Conservation (phyloP, 495 filamentous ascomycete genomes). For the Penicillium angulare region DNA sequence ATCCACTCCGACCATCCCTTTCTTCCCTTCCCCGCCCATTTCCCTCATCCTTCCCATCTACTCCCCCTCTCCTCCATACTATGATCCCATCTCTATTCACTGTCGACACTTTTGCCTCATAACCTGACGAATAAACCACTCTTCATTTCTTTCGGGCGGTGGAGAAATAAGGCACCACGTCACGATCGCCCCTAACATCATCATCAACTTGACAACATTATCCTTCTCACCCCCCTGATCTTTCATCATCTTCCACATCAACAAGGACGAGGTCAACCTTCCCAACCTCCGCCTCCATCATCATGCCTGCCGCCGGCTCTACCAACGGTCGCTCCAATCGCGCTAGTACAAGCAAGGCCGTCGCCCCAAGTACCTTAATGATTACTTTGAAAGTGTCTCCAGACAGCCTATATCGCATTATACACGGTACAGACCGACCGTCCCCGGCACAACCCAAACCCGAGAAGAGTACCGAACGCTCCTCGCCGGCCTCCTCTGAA, state of each 20-base stretch:
- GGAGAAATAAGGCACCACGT: conserved; percentile 23
- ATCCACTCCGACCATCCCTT: conserved; percentile 30
- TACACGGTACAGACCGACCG: conserved; percentile 24
- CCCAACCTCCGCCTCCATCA: conserved; percentile 14
- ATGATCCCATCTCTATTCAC: conserved; percentile 9
- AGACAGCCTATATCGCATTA: conserved; percentile 46
- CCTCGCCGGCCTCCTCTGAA: conserved; percentile 48
- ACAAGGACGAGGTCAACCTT: conserved; percentile 4
- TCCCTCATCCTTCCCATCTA: conserved; percentile 15
- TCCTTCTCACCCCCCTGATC: conserved; percentile 14
- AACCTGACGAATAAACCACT: not conserved
- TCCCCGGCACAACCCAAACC: conserved; percentile 25
- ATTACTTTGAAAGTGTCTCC: conserved; percentile 55
- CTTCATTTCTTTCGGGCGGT: conserved; percentile 13
- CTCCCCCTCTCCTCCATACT: conserved; percentile 12
- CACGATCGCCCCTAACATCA: conserved; percentile 13
- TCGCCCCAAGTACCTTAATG: conserved; percentile 36
- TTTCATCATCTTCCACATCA: conserved; percentile 5
- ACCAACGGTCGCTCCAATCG: conserved; percentile 40
- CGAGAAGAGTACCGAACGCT: conserved; percentile 46
- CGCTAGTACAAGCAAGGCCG: conserved; percentile 36
- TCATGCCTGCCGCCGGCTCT: conserved; percentile 33
- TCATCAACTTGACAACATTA: not conserved
- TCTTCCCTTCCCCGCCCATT: conserved; percentile 17
- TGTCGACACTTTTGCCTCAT: conserved; percentile 16